Base-by-base conservation (phyloP, 1,139 yeast species). In the Nakaseomyces delphensis region DNA sequence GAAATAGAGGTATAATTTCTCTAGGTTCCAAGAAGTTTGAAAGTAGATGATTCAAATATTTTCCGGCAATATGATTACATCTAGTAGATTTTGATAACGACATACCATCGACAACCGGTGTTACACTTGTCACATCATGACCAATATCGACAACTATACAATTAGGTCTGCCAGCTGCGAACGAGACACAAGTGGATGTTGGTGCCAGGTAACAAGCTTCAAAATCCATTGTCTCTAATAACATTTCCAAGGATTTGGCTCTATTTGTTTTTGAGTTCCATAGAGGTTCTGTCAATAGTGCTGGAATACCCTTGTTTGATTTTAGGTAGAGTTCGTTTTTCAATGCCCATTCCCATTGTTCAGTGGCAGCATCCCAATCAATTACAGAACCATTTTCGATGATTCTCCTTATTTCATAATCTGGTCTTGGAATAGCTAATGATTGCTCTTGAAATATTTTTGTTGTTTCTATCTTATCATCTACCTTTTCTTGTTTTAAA, bases 91-190 rank as follows among this genome's bases (percentile, higher is more conserved):
- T 83, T 52, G 82, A 71, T 46, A 91, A 69, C 37, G 93, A 84
- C 59, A 91, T 75, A 3, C 98, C 98, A 64, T 91, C 99, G 42
- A 89, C 76, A 2, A 91, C 93, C 0, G 99, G 97, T 1, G 96
- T 83, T 2, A 83, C 95, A 43, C 91, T 78, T 13, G 80, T 72
- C 1, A 83, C 68, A 52, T 83, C 89, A 56, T 87, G 94, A 2
- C 99, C 98, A 36, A 89, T 67, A 62, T 93, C 97, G 33, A 93
- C 95, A 27, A 93, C 93, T 42, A 91, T 68, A 57, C 96, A 94
- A 52, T 84, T 86, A 36, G 96, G 91, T 60, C 96, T 76, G 3
- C 97, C 97, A 53, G 85, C 83, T 18, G 95, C 94, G 65, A 91
- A 91, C 5, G 96, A 80, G 1, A 86, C 79, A 65, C 96, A 85